phyloP scores from a whole-genome alignment of 345 rosid species.

The Lepidium didymum region DNA sequence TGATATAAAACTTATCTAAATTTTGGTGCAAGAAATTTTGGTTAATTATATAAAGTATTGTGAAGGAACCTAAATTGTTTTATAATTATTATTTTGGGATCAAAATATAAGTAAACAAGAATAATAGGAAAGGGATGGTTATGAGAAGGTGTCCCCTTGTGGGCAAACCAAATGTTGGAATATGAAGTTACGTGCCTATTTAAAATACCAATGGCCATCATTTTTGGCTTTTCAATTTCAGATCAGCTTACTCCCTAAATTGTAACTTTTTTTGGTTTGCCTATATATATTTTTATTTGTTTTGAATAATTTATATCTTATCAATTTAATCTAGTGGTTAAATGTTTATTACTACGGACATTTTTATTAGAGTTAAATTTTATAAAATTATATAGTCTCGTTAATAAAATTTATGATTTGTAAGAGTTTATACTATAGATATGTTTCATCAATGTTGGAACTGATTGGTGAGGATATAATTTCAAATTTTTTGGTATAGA shows the following conservation, averaged over 20 bases:
- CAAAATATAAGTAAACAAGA: neutral
- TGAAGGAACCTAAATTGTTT: neutral
- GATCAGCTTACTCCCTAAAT: constrained; percentile 12
- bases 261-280: constrained; percentile 7
- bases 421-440: too few relatives aligned
- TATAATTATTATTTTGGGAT: neutral
- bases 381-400: too few relatives aligned
- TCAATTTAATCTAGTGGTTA: too few relatives aligned
- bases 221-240: constrained; percentile 20
- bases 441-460: too few relatives aligned
- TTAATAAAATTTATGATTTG: too few relatives aligned
- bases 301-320: constrained; percentile 5
- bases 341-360: too few relatives aligned
- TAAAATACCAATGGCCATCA: constrained; percentile 22
- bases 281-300: constrained; percentile 4
- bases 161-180: constrained; percentile 25
- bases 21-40: neutral
- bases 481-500: too few relatives aligned
- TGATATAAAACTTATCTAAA: too few relatives aligned
- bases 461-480: too few relatives aligned
- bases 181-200: constrained; percentile 25
- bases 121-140: constrained; percentile 26
- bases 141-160: constrained; percentile 11
- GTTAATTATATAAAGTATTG: neutral
- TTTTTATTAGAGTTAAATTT: too few relatives aligned